Evolutionary conservation across 805 yeast species (phyloP), one percentile per base, ranked within the genome.

Genomic region (Kodamaea jinghongensis): DNA sequence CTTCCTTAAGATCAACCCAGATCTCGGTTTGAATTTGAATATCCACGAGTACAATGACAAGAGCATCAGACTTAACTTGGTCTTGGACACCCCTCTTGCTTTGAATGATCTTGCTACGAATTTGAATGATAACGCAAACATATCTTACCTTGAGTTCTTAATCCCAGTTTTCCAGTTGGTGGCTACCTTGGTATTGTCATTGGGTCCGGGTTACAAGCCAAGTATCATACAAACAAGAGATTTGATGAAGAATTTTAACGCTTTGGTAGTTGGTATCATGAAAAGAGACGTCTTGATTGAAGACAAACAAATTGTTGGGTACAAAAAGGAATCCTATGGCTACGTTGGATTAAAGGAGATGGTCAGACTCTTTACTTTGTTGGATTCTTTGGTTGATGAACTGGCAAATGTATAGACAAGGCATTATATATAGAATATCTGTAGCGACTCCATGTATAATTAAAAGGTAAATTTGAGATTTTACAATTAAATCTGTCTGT

Each of bases 101-200:
- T 47, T 71, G 25, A 31, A 39, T 5, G 53, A 45, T 17, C 25
- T 43, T n/a, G 14, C 34, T 16, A 23, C n/a, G 16, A 39, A 39
- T 17, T 26, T 17, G 9, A 17, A 34, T n/a, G 47, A 38, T 13
- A 51, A 44, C 15, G 46, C 49, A 16, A 46, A 46, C 27, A 57
- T 83, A 3, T 79, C 89, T 0, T 67, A 78, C 36, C 81, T 78
- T 54, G 95, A 86, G 43, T 63, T 86, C 13, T 67, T 86, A 29
- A 72, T 82, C 25, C 93, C 95, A 0, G 67, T 83, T 2, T 83
- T 87, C 57, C 95, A 86, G 51, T 63, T 88, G 34, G 67, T 87
- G 2, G 60, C 79, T 7, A 79, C 95, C 0, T 65, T 85, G 6
- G 62, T 84, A 3, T 64, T 89, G 7, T 78, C 95, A 2, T 75